Percentiles rank a stretch among this genome's conserved stretches.
phyloP scores from a whole-genome alignment of 2,329 filamentous ascomycete species.

The Penicillium vulpinum region DNA sequence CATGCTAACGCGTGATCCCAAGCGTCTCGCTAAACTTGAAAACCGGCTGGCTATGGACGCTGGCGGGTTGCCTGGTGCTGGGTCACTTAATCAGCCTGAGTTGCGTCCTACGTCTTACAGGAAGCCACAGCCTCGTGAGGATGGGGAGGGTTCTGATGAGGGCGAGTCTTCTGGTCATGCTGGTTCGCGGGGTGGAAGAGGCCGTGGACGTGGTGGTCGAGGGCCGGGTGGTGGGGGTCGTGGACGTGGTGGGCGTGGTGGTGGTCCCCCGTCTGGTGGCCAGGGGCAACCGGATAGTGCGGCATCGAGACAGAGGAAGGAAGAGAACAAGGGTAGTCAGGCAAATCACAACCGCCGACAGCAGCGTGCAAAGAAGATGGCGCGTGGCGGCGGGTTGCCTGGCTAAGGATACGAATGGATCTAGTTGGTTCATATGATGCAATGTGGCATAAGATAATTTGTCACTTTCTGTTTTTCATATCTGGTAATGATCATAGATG shows the following conservation, averaged over 20 bases:
- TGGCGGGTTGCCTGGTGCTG: conserved; percentile 45
- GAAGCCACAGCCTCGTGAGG: conserved; percentile 29
- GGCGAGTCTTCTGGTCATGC: conserved; percentile 34
- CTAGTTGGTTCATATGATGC: neutral
- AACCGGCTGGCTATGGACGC: conserved; percentile 65
- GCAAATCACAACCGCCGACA: conserved; percentile 87
- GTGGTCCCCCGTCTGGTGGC: conserved; percentile 50
- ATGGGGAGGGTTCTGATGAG: conserved; percentile 52
- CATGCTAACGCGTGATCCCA: conserved; percentile 75
- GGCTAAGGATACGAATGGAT: conserved; percentile 17
- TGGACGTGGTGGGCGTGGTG: conserved; percentile 53
- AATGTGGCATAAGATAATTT: neutral
- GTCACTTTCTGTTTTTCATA: neutral
- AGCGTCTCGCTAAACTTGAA: conserved; percentile 68
- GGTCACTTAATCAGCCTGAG: conserved; percentile 57
- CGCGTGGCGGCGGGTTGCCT: conserved; percentile 52
- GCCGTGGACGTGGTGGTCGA: conserved; percentile 50
- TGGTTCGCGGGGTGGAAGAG: conserved; percentile 35
- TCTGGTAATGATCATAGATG: neutral
- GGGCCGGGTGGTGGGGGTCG: conserved; percentile 55
- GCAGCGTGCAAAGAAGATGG: conserved; percentile 62
- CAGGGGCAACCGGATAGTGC: conserved; percentile 66
- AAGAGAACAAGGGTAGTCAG: conserved; percentile 75
- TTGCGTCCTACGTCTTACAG: conserved; percentile 67
- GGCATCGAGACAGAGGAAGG: conserved; percentile 70